Base-by-base conservation (phyloP, 305 asterid species). In the Coffea humblotiana region DNA sequence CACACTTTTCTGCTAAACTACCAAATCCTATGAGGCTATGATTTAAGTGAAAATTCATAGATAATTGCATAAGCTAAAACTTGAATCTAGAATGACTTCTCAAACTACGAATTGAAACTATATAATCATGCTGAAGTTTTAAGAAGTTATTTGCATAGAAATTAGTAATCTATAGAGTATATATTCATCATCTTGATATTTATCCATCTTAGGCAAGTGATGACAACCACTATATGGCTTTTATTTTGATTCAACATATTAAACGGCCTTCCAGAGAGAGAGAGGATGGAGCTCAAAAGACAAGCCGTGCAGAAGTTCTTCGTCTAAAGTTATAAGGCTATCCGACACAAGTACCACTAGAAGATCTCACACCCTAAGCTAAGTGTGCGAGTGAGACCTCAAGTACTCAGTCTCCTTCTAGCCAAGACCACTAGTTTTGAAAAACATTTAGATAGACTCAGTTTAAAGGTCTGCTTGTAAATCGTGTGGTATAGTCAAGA, bases 341-440 rank as follows among this genome's bases (percentile, higher is more conserved):
- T 11, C 16, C 32, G 77, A 83, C 67, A 54, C 64, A 82, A 91
- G 92, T 90, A 90, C 92, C 83, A 54, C 35, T 85, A 58, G 76
- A 85, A 90, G 90, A 89, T 90, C 91, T 91, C 91, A 91, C 92
- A 40, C 82, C 84, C 82, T 29, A 85, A 86, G 93, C 93, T 81
- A 79, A 88, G 76, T 66, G 47, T 80, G 82, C 82, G 77, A 89
- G 91, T 90, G 89, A 90, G 92, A 90, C 86, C 87, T 83, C 82
- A 83, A 89, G 94, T 91, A 90, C 92, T 91, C 88, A 77, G 89
- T 89, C 89, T 76, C 75, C 83, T 48, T 40, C 74, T 65, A 64
- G 54, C 79, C 79, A 37, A 3, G 8, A 75, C 13, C 6, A 60
- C 6, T 45, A 76, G 74, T 73, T 12, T 69, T 63, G 64, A 48